A percentile compares a stretch with the other conserved stretches of the same genome.
Conservation (phyloP, 2,329 filamentous ascomycete species). For the Aureobasidium melanogenum region DNA sequence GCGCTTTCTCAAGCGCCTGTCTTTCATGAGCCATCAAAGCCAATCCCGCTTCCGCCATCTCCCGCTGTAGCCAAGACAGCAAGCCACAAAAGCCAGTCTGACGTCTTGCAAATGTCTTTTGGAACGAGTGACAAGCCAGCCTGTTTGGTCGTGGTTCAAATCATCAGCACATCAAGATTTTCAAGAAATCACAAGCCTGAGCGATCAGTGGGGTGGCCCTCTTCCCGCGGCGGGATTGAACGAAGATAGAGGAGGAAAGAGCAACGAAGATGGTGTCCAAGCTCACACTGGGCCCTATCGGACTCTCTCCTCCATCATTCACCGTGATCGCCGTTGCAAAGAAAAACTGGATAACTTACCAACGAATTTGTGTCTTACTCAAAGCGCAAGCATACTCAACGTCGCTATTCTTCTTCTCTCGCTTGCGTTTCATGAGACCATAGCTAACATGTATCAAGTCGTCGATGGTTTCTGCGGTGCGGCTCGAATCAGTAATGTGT, state of each 20-base stretch:
- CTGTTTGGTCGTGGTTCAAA: conserved; percentile 30
- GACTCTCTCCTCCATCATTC: neutral
- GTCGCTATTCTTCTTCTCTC: conserved; percentile 29
- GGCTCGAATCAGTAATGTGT: conserved; percentile 4
- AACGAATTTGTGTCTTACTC: conserved; percentile 50
- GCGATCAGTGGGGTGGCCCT: neutral
- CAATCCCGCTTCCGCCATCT: conserved; percentile 19
- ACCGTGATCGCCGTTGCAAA: conserved; percentile 3
- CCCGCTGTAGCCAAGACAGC: conserved; percentile 55
- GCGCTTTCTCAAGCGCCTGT: neutral
- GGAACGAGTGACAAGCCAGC: conserved; percentile 63
- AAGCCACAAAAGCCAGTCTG: conserved; percentile 61
- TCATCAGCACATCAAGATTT: conserved; percentile 1
- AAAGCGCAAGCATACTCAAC: conserved; percentile 49
- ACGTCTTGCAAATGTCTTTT: conserved; percentile 56
- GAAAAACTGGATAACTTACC: conserved; percentile 39
- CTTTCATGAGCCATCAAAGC: neutral
- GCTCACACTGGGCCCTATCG: neutral
- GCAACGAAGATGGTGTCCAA: neutral
- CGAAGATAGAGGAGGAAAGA: neutral
- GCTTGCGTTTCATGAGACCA: conserved; percentile 50
- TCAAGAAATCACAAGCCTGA: neutral
- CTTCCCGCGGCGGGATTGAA: neutral
- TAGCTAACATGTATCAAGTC: conserved; percentile 58
- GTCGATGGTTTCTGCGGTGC: conserved; percentile 52